Conservation (phyloP, 768 basidiomycete species). For the Amanita thiersii region DNA sequence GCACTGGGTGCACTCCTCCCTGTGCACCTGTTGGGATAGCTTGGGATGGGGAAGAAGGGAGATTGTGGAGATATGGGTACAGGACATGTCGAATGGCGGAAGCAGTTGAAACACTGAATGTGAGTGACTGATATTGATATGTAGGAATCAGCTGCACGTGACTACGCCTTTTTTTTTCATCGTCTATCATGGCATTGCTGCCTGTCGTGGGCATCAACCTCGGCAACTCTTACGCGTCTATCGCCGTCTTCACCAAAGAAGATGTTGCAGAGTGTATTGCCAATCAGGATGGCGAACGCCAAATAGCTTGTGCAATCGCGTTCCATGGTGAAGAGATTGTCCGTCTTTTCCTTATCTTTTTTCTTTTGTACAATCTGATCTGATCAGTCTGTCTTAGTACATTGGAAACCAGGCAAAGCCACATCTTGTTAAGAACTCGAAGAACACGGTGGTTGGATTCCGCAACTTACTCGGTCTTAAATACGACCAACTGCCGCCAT, state of each 20-base stretch:
- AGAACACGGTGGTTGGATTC: conserved; percentile 94
- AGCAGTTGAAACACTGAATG: too few relatives aligned
- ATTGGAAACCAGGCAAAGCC: conserved; percentile 92
- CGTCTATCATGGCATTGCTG: conserved; percentile 24
- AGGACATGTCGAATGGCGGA: too few relatives aligned
- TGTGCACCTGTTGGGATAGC: conserved; percentile 66
- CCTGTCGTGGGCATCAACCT: conserved; percentile 92
- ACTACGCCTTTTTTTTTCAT: conserved; percentile 24
- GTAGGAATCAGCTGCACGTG: conserved; percentile 43
- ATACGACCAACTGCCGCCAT: conserved; percentile 30
- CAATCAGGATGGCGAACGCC: conserved; percentile 96
- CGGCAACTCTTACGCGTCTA: conserved; percentile 91
- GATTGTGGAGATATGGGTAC: conserved; percentile 47
- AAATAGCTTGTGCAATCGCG: conserved; percentile 90
- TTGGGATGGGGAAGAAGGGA: conserved; percentile 45
- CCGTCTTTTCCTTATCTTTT: conserved; percentile 20
- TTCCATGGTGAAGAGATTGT: conserved; percentile 91
- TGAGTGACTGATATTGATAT: not conserved
- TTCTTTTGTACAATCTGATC: conserved; percentile 9
- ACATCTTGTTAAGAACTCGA: conserved; percentile 90
- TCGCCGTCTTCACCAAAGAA: conserved; percentile 94
- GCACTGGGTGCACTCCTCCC: conserved; percentile 96
- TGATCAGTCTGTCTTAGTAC: conserved; percentile 48
- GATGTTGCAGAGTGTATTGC: conserved; percentile 92
- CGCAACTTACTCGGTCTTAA: conserved; percentile 90